Conservation (phyloP, 441 rosid genomes). For the Cnidoscolus chayamansa region DNA sequence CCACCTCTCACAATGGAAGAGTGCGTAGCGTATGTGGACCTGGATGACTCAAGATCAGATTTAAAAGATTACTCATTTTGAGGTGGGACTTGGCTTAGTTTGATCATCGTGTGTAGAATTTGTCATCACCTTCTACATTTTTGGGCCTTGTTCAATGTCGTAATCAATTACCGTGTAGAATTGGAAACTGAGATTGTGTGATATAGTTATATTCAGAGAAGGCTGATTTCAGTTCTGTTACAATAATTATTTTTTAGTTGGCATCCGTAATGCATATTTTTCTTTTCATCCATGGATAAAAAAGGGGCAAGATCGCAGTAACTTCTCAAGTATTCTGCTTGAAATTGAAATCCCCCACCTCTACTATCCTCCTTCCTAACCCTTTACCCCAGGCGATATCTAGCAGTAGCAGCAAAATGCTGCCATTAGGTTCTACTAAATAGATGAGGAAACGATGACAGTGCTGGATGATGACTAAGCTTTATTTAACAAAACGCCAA, state of each 20-base stretch:
- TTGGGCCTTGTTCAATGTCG: constrained; percentile 4
- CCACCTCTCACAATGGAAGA: constrained; percentile 77
- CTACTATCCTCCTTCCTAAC: too few relatives aligned
- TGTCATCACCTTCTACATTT: constrained; percentile 1
- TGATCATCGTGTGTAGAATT: neutral
- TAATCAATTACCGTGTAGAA: neutral
- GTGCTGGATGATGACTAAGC: too few relatives aligned
- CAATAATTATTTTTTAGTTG: too few relatives aligned
- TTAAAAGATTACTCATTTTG: constrained; percentile 87
- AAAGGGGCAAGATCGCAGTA: too few relatives aligned
- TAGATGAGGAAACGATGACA: too few relatives aligned
- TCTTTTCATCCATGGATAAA: too few relatives aligned
- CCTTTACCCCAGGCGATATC: too few relatives aligned
- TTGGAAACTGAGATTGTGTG: neutral
- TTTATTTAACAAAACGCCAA: too few relatives aligned
- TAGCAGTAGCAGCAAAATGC: too few relatives aligned
- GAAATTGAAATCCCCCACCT: too few relatives aligned
- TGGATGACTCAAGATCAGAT: constrained; percentile 61
- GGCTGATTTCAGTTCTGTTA: neutral
- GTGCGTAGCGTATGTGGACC: constrained; percentile 65
- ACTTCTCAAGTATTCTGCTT: too few relatives aligned
- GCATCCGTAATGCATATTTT: neutral
- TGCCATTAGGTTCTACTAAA: too few relatives aligned
- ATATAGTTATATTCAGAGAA: neutral
- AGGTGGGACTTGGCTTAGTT: constrained; percentile 16